Conservation (phyloP, 148 eudicot genomes). For the Persicaria maculosa region DNA sequence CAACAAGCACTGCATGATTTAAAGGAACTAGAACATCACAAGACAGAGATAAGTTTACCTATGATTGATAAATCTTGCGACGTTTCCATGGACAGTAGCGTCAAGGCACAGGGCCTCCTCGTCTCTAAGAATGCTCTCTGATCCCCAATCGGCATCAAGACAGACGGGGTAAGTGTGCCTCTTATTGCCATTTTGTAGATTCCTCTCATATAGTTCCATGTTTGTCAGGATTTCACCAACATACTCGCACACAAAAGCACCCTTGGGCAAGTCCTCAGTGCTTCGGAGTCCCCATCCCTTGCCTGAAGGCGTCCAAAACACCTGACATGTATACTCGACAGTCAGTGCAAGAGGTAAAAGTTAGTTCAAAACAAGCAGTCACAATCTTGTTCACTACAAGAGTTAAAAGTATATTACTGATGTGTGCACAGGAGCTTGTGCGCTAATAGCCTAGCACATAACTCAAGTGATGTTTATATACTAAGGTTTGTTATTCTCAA, state of each 20-base stretch:
- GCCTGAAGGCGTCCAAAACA: slow-evolving; percentile 40
- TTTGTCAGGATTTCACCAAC: slow-evolving; percentile 62
- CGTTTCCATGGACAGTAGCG: slow-evolving; percentile 56
- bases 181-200: slow-evolving; percentile 30
- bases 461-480: no score
- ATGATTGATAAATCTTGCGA: slow-evolving; percentile 64
- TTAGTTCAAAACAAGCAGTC: no score
- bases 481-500: no score
- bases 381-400: no score
- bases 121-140: slow-evolving; percentile 57
- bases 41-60: slow-evolving; percentile 24
- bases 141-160: slow-evolving; percentile 70
- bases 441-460: no score
- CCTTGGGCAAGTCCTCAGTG: slow-evolving; percentile 45
- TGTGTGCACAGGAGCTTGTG: no score
- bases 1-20: not conserved
- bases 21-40: not conserved
- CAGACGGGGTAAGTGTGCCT: slow-evolving; percentile 59
- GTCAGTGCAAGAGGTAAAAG: not conserved
- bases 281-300: slow-evolving; percentile 67
- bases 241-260: slow-evolving; percentile 59
- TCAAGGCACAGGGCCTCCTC: slow-evolving; percentile 67
- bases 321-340: slow-evolving; percentile 24
- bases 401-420: no score
- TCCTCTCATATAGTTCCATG: slow-evolving; percentile 43